Evolutionary conservation across 129 eudicot species (phyloP).

Genomic region (Logfia minima): DNA sequence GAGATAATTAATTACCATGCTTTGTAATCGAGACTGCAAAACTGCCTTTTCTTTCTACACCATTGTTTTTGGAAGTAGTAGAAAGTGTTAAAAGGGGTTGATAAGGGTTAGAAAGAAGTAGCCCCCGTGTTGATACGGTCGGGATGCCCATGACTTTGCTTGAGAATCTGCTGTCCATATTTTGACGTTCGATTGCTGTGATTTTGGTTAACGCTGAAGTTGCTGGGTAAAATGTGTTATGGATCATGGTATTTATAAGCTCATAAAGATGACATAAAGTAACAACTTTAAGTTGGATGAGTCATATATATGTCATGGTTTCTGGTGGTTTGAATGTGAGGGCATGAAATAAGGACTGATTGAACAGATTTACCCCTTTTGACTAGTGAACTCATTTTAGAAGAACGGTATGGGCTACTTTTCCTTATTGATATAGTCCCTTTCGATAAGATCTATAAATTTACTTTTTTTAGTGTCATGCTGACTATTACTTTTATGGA

Average conservation of each 20-base stretch:
- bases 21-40: slow-evolving; percentile 12
- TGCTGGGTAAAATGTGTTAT: neutral
- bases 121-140: slow-evolving; percentile 20
- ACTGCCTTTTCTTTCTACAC: slow-evolving; percentile 1
- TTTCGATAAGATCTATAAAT: neutral
- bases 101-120: slow-evolving; percentile 24
- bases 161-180: slow-evolving; percentile 27
- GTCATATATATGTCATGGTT: slow-evolving; percentile 26
- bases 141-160: slow-evolving; percentile 4
- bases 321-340: slow-evolving; percentile 19
- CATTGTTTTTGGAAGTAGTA: neutral
- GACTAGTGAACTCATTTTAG: neutral
- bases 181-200: neutral
- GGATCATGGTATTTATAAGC: slow-evolving; percentile 30
- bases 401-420: neutral
- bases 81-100: slow-evolving; percentile 14
- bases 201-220: slow-evolving; percentile 2
- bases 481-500: neutral
- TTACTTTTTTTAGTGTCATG: neutral
- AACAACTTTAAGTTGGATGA: slow-evolving; percentile 30
- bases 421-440: neutral
- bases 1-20: neutral
- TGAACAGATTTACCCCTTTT: neutral
- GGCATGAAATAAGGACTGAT: neutral
- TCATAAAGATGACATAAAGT: neutral